Percentiles rank a stretch among this genome's conserved stretches.
Conservation (phyloP, 2,329 filamentous ascomycete genomes). For the Colletotrichum simmondsii region DNA sequence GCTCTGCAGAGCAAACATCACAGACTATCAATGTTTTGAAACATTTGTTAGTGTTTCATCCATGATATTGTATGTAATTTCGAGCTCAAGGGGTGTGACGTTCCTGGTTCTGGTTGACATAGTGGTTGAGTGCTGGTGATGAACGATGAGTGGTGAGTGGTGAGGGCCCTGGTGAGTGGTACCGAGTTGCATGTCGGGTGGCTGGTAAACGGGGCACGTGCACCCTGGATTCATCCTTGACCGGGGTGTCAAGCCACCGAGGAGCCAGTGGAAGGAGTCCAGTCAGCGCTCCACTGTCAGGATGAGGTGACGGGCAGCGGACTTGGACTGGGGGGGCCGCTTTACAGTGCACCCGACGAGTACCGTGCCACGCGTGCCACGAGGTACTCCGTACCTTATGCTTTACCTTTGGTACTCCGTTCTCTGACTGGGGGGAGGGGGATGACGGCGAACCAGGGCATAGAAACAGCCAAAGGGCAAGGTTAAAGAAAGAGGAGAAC, state of each 20-base stretch:
- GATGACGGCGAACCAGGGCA: not conserved
- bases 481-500: not conserved
- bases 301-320: constrained; percentile 33
- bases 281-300: constrained; percentile 20
- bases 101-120: not conserved
- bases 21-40: constrained; percentile 30
- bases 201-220: constrained; percentile 30
- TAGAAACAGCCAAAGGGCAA: not conserved
- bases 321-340: constrained; percentile 18
- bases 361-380: not conserved
- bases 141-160: not conserved
- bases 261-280: constrained; percentile 8
- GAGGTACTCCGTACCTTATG: not conserved
- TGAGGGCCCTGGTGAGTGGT: not conserved
- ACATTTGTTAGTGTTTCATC: constrained; percentile 33
- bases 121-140: not conserved
- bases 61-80: constrained; percentile 7
- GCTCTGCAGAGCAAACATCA: not conserved
- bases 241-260: constrained; percentile 24
- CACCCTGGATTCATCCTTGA: not conserved
- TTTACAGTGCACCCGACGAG: not conserved
- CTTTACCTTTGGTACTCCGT: not conserved
- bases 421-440: not conserved
- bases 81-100: not conserved
- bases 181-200: constrained; percentile 14